Evolutionary conservation across 805 yeast species (phyloP), one percentile per base, ranked within the genome.

Genomic region (Saccharomycopsis vini): DNA sequence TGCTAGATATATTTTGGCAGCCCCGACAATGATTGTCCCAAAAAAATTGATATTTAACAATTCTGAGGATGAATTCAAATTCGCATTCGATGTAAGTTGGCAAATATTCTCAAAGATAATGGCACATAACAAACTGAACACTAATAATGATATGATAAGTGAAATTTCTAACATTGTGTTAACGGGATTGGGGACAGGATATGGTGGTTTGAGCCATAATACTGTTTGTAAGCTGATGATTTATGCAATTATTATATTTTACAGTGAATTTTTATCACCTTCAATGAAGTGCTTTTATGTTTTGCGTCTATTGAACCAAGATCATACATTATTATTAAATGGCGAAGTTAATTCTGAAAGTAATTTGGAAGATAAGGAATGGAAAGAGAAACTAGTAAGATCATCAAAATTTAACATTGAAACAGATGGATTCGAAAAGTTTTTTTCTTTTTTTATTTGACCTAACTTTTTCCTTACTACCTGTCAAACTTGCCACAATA

Each of bases 31-130:
- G 50, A 24, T 24, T 15, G 29, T 30, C 10, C 50, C 50, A 2
- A 30, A 44, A 18, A 37, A 33, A 18, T 21, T 47, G 5, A 22
- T 31, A 20, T 40, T 44, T 24, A 19, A 13, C 9, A 15, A 21
- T n/a, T n/a, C n/a, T 9, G 35, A 18, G 16, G 32, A 31, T 6
- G 21, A 22, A 16, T 40, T 30, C 34, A 36, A 40, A 12, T 47
- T 19, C 22, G 36, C 44, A 12, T 43, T 47, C 31, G 46, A 47
- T 30, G 41, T 36, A 13, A 40, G 47, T 31, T 47, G 50, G 50
- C 36, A 39, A 5, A 19, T 47, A 16, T 47, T 44, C 20, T 21
- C 45, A 12, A 16, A 28, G 6, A 33, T 44, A 28, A 29, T 24
- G 21, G 19, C 22, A 6, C 44, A 36, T 33, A 44, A 44, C 22